Percentiles rank a stretch among this genome's conserved stretches.
These are phyloP conservation scores for Plectranthus barbatus DNA, from an alignment of 257 asterid species.

Conservation along the genomic window DNA sequence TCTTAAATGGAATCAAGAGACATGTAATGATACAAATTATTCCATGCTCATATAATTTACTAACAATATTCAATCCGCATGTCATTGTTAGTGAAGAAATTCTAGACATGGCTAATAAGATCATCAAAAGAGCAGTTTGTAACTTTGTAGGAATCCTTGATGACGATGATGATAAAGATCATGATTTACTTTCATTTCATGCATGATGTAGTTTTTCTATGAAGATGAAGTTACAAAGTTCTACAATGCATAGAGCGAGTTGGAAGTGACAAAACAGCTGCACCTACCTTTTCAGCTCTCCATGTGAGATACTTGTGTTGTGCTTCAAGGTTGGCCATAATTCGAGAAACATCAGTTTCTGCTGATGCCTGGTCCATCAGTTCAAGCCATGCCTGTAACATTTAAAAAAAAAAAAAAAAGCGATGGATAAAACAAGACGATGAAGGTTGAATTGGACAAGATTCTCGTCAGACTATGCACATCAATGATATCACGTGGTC, in stretches of 20 bases:
- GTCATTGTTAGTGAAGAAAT: neutral
- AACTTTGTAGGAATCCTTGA: neutral
- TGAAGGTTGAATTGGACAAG: neutral
- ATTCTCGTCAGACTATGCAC: neutral
- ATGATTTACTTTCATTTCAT: neutral
- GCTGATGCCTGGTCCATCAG: slow-evolving; percentile 50
- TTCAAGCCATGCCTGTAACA: slow-evolving; percentile 60
- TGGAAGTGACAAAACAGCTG: neutral
- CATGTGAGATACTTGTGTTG: slow-evolving; percentile 78
- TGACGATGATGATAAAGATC: neutral
- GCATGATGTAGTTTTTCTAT: neutral
- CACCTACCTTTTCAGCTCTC: slow-evolving; percentile 81
- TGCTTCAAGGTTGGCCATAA: slow-evolving; percentile 45
- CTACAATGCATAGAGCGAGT: neutral
- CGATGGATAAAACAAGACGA: slow-evolving; percentile 6
- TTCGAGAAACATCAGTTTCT: slow-evolving; percentile 38
- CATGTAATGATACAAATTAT: neutral
- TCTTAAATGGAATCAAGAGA: neutral
- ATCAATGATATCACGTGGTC: neutral
- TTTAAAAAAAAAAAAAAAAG: slow-evolving; percentile 5
- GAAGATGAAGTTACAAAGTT: slow-evolving; percentile 2
- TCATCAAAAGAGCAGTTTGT: neutral
- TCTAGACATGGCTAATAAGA: neutral
- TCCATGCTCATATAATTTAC: too few species aligned
- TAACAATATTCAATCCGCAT: neutral